Percentiles rank a stretch among this genome's conserved stretches.
Evolutionary conservation across 495 filamentous ascomycete genomes (phyloP).

Genomic region (Daldinia concentrica): DNA sequence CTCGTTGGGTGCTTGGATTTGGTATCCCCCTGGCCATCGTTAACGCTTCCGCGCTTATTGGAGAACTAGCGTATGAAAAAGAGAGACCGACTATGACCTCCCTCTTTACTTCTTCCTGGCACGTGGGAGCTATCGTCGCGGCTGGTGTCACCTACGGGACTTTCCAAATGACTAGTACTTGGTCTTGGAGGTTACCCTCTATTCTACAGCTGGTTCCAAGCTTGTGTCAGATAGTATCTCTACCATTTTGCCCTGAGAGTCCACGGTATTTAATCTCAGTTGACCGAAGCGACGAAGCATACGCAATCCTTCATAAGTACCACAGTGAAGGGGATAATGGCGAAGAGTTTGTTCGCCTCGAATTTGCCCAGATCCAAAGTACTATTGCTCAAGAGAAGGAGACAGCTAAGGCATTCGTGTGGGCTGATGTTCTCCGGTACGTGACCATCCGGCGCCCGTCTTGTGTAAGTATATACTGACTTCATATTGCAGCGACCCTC

Average conservation of each 20-base stretch:
- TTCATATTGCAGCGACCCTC: slow-evolving; percentile 47
- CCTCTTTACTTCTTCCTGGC: slow-evolving; percentile 69
- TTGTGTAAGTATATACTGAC: background rate
- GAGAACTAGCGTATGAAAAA: slow-evolving; percentile 67
- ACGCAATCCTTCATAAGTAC: slow-evolving; percentile 63
- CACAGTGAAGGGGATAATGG: slow-evolving; percentile 64
- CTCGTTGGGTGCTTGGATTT: slow-evolving; percentile 68
- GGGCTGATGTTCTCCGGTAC: slow-evolving; percentile 60
- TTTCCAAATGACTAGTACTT: slow-evolving; percentile 60
- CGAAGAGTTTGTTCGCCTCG: slow-evolving; percentile 61
- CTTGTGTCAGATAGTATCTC: slow-evolving; percentile 60
- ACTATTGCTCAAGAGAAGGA: slow-evolving; percentile 63
- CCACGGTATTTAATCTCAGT: slow-evolving; percentile 60
- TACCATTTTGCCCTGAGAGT: slow-evolving; percentile 61
- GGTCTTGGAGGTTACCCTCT: slow-evolving; percentile 70
- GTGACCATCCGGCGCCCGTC: background rate
- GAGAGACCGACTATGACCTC: slow-evolving; percentile 67
- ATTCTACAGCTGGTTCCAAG: slow-evolving; percentile 60
- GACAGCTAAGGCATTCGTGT: slow-evolving; percentile 55
- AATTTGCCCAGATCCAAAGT: slow-evolving; percentile 63
- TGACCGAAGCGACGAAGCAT: slow-evolving; percentile 61
- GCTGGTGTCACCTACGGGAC: slow-evolving; percentile 65
- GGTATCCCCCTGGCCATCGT: slow-evolving; percentile 69
- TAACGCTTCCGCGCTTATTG: slow-evolving; percentile 66
- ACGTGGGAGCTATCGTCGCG: slow-evolving; percentile 65